Conservation (phyloP, 345 rosid species). For the Euphorbia peplus region DNA sequence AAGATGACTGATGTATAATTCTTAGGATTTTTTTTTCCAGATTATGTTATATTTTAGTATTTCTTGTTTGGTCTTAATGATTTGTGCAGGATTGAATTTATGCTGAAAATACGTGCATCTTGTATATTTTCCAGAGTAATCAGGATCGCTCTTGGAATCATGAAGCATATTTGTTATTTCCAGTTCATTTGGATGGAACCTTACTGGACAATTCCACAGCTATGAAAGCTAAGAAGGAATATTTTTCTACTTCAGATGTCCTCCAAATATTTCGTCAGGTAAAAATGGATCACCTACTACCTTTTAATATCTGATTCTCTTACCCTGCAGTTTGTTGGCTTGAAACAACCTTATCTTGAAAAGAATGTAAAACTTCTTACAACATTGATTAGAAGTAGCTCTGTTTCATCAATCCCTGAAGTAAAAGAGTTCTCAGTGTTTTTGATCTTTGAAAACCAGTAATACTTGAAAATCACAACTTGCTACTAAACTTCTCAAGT, state of each 20-base stretch:
- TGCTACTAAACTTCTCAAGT: background rate
- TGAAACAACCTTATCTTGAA: background rate
- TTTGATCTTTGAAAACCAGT: background rate
- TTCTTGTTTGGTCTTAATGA: background rate
- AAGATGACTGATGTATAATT: background rate
- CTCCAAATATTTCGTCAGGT: constrained; percentile 96
- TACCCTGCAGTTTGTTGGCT: background rate
- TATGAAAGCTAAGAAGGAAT: constrained; percentile 86
- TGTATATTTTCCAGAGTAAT: constrained; percentile 42
- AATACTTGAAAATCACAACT: background rate
- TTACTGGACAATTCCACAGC: constrained; percentile 72
- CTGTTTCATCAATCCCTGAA: background rate
- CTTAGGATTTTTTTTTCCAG: background rate
- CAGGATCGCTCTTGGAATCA: constrained; percentile 83
- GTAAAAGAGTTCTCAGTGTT: background rate
- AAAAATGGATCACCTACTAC: constrained; percentile 9
- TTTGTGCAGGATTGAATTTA: background rate
- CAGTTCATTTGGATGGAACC: constrained; percentile 96
- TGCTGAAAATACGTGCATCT: background rate
- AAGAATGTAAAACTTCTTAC: background rate
- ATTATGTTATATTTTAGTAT: background rate
- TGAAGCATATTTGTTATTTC: constrained; percentile 94
- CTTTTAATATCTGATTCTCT: constrained; percentile 8
- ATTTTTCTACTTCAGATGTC: constrained; percentile 74
- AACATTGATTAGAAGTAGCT: background rate